Conservation (phyloP, 495 filamentous ascomycete genomes). For the Neurospora sp. region DNA sequence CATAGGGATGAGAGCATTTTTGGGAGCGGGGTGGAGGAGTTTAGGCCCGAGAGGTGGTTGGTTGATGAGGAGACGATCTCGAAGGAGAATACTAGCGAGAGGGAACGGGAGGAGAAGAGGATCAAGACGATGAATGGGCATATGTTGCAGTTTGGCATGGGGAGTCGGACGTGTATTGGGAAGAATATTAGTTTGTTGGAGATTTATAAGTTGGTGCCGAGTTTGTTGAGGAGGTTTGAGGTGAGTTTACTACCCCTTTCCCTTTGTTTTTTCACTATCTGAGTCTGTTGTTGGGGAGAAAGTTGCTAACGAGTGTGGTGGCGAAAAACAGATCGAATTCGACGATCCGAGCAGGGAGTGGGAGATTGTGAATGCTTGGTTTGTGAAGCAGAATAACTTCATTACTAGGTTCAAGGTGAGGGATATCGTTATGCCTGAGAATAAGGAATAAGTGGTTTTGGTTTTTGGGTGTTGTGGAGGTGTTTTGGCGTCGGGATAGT, state of each 20-base stretch:
- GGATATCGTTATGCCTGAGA: conserved; percentile 32
- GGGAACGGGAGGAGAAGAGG: conserved; percentile 30
- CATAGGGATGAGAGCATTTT: conserved; percentile 49
- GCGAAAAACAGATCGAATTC: conserved; percentile 36
- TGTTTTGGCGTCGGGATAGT: not conserved
- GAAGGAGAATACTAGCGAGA: conserved; percentile 1
- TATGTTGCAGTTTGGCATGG: conserved; percentile 55
- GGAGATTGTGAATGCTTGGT: conserved; percentile 63
- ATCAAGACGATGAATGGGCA: conserved; percentile 47
- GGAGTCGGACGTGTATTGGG: conserved; percentile 53
- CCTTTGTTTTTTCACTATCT: too few species aligned
- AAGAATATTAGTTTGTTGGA: conserved; percentile 68
- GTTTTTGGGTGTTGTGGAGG: not conserved
- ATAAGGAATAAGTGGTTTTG: not conserved
- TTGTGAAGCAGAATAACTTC: conserved; percentile 60
- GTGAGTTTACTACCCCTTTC: conserved; percentile 19
- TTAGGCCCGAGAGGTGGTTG: conserved; percentile 52
- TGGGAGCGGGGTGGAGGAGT: conserved; percentile 47
- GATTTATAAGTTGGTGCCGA: conserved; percentile 72
- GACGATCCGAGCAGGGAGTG: conserved; percentile 51
- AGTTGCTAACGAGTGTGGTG: too few species aligned
- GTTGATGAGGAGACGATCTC: conserved; percentile 8
- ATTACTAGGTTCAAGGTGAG: conserved; percentile 42
- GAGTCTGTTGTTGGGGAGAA: too few species aligned
- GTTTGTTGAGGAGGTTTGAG: conserved; percentile 59